Base-by-base conservation (phyloP, 768 basidiomycete species). In the Favolaschia claudopus region DNA sequence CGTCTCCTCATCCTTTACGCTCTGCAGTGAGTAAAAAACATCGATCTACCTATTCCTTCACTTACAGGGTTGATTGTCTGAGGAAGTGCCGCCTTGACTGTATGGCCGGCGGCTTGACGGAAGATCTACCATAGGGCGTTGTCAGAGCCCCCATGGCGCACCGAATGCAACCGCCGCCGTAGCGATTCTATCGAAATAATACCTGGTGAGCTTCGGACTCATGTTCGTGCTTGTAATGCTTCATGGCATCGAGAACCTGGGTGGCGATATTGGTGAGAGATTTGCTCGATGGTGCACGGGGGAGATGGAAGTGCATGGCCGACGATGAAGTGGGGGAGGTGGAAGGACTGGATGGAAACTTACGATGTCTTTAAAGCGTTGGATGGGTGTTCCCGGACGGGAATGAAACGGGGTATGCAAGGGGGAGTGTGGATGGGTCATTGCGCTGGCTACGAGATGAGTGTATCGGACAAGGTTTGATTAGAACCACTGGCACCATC, bases 131-230 rank as follows among this genome's bases (percentile, higher is more conserved):
- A 5, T 38, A 42, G 28, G 14, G 46, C 50, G 61, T 39, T 45
- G 54, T 55, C 43, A 43, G 61, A 39, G 60, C 24, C 31, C n/a
- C 38, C 37, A 34, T 47, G 27, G 29, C 53, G 52, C 46, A 38
- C 52, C 57, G 47, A n/a, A n/a, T n/a, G n/a, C 58, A 42, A 55
- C 33, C 56, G 32, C 3, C n/a, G 55, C 31, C 14, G 12, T 20
- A 20, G 25, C 38, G 20, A 32, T 32, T 13, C 36, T 33, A 61
- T 19, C 39, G 40, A 17, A 27, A 29, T 61, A 58, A 50, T 67
- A 90, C 93, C 79, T 88, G 86, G 73, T 96, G 94, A 9, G 93
- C 93, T 74, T 95, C 92, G 1, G 93, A 95, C 50, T 95, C 90
- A 60, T 88, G 85, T 70, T 95, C 94, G 51, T 89, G 84, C 65